phyloP scores from a whole-genome alignment of 1,139 yeast genomes.

The Martiniozyma asiatica region DNA sequence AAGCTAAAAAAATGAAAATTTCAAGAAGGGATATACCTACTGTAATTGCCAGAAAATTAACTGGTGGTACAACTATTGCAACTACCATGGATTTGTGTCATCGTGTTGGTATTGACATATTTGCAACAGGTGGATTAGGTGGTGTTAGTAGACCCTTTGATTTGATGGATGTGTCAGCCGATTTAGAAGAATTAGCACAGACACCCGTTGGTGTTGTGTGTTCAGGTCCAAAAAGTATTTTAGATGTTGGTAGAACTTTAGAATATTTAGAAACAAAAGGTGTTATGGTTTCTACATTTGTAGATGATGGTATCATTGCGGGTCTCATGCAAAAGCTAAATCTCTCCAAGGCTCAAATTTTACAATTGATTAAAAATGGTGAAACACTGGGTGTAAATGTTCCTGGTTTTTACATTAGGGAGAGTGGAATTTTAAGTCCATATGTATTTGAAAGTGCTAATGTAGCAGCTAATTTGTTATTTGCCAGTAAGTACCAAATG shows the following conservation, averaged over 20 bases:
- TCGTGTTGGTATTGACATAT: conserved; percentile 66
- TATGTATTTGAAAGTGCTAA: conserved; percentile 40
- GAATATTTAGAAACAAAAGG: conserved; percentile 89
- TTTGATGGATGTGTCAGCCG: conserved; percentile 72
- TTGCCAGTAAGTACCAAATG: conserved; percentile 39
- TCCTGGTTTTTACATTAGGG: conserved; percentile 80
- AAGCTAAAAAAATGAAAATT: conserved; percentile 55
- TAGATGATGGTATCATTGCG: conserved; percentile 15
- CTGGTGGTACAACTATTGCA: conserved; percentile 88
- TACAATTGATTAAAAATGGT: background rate
- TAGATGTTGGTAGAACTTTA: conserved; percentile 71
- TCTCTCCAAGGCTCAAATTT: conserved; percentile 5
- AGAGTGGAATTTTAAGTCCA: conserved; percentile 65
- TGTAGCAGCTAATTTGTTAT: conserved; percentile 53
- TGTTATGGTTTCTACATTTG: conserved; percentile 35
- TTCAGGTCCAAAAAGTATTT: conserved; percentile 80
- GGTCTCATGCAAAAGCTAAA: conserved; percentile 13
- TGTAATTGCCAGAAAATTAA: conserved; percentile 47
- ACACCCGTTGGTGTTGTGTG: conserved; percentile 85
- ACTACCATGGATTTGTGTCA: conserved; percentile 78
- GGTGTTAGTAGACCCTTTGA: conserved; percentile 84
- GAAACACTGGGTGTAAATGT: conserved; percentile 27
- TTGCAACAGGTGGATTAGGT: conserved; percentile 91
- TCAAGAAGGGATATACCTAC: conserved; percentile 75
- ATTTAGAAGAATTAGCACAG: conserved; percentile 69